Base-by-base conservation (phyloP, 768 basidiomycete genomes). In the Auriculariales sp. region DNA sequence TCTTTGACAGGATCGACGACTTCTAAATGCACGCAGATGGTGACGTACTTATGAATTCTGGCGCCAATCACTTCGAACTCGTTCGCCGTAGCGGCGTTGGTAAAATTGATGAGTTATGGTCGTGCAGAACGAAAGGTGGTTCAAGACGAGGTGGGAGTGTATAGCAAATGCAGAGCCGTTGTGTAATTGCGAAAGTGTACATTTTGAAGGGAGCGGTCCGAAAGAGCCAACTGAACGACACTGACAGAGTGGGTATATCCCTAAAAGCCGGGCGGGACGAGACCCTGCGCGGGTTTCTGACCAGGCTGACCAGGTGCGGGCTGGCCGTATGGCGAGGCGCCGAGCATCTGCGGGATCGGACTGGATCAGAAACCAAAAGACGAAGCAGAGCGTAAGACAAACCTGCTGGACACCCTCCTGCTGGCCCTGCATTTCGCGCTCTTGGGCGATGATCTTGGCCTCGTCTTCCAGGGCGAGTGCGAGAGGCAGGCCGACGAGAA, bases 381-480 rank as follows among this genome's bases (percentile, higher is more conserved):
- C n/a, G 35, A 14, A 47, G 28, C 52, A 46, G 47, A 28, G 33
- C 11, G 17, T 24, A 22, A 29, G 25, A 73, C 72, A 52, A 51
- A 87, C 91, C 77, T 88, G 85, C 64, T 91, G 88, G 11, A 83
- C 83, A 36, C 92, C 92, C 64, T 89, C 84, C 62, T 92, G 89
- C 64, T 94, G 92, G 48, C 88, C 88, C 54, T 87, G 69, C 75
- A 89, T 78, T 67, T 97, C 92, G 67, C 86, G 82, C 67, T 98
- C 95, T 67, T 97, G 92, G 44, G 83, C 81, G 10, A 91, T 83
- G 51, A 94, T 77, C 67, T 92, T 91, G 49, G 88, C 84, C 70
- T 99, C 95, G 66, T 95, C 94, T 67, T 99, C 95, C 58, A 98
- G 72, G 53, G 81, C 83, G 57, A 98, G 74, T 3, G 93, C 91